These are phyloP conservation scores for Rhodotorula mucilaginosa DNA, from an alignment of 1,284 basidiomycete genomes.

Conservation along the genomic window DNA sequence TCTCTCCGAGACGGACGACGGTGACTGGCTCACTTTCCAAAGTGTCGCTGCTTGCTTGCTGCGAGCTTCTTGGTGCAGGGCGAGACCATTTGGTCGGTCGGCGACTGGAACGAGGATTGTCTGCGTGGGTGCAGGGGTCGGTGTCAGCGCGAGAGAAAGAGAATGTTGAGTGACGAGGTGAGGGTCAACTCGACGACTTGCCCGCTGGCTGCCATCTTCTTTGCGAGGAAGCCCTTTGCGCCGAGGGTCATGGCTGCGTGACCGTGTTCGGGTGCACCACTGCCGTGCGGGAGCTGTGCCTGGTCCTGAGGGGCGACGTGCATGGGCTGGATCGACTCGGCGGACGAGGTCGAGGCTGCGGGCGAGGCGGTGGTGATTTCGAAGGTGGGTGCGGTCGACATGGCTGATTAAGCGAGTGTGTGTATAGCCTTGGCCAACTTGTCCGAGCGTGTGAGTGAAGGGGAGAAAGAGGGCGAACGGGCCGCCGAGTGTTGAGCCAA, in stretches of 20 bases:
- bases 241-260: constrained; percentile 32
- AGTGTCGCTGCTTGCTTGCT: constrained; percentile 86
- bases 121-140: background rate
- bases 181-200: constrained; percentile 13
- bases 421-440: background rate
- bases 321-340: constrained; percentile 26
- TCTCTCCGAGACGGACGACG: no score
- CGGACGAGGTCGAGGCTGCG: constrained; percentile 16
- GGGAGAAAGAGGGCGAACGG: background rate
- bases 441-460: background rate
- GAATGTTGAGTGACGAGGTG: background rate
- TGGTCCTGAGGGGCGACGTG: constrained; percentile 18
- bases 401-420: background rate
- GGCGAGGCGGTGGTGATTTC: constrained; percentile 21
- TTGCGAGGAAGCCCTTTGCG: constrained; percentile 38
- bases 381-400: constrained; percentile 22
- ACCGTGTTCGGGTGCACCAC: constrained; percentile 20
- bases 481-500: background rate
- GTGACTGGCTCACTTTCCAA: constrained; percentile 62
- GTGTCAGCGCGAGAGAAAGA: background rate
- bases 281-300: constrained; percentile 30
- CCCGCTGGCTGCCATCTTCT: constrained; percentile 40
- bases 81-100: constrained; percentile 88
- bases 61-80: constrained; percentile 84
- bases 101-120: constrained; percentile 57